Evolutionary conservation across 2,329 filamentous ascomycete species (phyloP), one percentile per base, ranked within the genome.

Genomic region (Fusarium continuum): DNA sequence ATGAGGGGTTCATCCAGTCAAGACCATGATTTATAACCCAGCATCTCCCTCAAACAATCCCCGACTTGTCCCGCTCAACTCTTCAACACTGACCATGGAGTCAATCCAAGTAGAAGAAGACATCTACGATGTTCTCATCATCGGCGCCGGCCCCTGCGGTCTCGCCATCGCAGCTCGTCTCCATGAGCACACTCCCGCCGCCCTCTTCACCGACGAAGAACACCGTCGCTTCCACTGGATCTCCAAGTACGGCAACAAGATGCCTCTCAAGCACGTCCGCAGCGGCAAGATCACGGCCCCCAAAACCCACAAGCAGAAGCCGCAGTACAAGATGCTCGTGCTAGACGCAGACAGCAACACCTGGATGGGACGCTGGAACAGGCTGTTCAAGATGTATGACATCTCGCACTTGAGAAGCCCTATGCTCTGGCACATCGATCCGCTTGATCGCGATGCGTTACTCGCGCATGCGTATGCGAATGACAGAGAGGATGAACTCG

Each of bases 391-490:
- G 26, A 84, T 83, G 4, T 85, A 92, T 38, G 83, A 88, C 43
- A 94, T 94, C 40, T 81, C 83, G 2, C 86, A 93, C 68, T 78
- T 95, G 32, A 83, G 91, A 14, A 93, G 90, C 65, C 91, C 90
- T 0, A 91, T 94, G 88, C 90, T 93, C 70, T 94, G 92, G 78
- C 91, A 95, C 70, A 82, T 91, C 13, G 91, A 94, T 70, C 91
- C 91, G 0, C 80, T 84, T 1, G 91, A 94, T 73, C 81, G 90
- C 2, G 91, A 94, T 76, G 88, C 88, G 0, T 77, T 94, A 67
- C 77, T 93, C 19, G 88, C 87, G 1, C 91, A 88, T 74, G 83
- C 89, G 0, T 87, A 90, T 67, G 81, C 84, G 53, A 79, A 83
- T 16, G 82, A 82, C 0, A 77, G 87, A n/a, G 83, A 87, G 55